Evolutionary conservation across 2,329 filamentous ascomycete species (phyloP).

Genomic region (Aspergillus hortae): DNA sequence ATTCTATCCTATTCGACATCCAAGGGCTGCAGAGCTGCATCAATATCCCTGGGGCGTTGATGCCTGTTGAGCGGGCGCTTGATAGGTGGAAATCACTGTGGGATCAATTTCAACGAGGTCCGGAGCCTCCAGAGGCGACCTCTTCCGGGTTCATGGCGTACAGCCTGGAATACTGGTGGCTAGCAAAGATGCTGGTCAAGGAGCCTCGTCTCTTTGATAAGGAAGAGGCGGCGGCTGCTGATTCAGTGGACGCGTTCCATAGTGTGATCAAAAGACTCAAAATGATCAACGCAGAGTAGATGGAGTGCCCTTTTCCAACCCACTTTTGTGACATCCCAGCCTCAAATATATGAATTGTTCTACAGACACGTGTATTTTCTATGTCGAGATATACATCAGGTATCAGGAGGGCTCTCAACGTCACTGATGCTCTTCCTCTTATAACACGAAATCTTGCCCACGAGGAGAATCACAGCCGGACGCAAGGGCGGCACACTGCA

Average conservation of each 20-base stretch:
- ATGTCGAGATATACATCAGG: neutral
- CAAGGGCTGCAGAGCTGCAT: neutral
- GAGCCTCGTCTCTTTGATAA: neutral
- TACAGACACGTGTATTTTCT: no score
- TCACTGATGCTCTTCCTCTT: neutral
- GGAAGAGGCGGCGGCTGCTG: neutral
- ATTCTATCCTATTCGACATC: conserved; percentile 1
- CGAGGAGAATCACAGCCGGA: neutral
- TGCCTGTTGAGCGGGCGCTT: neutral
- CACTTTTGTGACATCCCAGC: no score
- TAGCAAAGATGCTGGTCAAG: neutral
- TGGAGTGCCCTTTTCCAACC: no score
- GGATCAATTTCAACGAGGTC: neutral
- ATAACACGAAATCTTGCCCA: neutral
- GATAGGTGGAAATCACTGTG: conserved; percentile 1
- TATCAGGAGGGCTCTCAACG: neutral
- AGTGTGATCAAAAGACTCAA: neutral
- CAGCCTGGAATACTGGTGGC: conserved; percentile 1
- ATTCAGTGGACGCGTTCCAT: neutral
- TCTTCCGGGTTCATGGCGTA: neutral
- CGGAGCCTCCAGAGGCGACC: neutral
- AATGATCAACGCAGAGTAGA: no score
- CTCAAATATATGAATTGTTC: no score
- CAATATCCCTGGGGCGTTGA: neutral
- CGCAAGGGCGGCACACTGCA: conserved; percentile 1